Conservation (phyloP, 495 filamentous ascomycete genomes). For the Tuber magnatum region DNA sequence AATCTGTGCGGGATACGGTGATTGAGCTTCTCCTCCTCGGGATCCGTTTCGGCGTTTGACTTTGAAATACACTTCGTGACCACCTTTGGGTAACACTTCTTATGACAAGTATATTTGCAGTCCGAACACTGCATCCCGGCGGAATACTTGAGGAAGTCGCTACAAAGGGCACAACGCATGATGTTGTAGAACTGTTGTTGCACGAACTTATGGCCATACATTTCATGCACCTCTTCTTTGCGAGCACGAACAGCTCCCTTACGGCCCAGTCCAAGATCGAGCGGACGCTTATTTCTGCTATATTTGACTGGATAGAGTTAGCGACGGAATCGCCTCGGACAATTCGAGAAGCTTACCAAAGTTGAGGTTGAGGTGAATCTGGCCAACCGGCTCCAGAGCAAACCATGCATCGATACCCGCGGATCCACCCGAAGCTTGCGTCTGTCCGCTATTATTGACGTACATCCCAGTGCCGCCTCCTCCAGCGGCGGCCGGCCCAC, state of each 20-base stretch:
- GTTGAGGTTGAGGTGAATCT: slow-evolving; percentile 77
- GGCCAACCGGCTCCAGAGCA: slow-evolving; percentile 85
- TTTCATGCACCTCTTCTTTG: slow-evolving; percentile 95
- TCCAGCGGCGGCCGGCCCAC: slow-evolving; percentile 25
- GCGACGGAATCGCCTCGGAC: slow-evolving; percentile 22
- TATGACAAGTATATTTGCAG: slow-evolving; percentile 99
- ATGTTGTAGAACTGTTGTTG: slow-evolving; percentile 99
- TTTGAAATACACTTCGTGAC: slow-evolving; percentile 99
- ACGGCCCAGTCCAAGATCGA: slow-evolving; percentile 82
- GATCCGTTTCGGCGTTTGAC: slow-evolving; percentile 94
- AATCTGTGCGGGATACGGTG: slow-evolving; percentile 98
- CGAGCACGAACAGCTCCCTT: slow-evolving; percentile 94
- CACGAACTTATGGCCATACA: slow-evolving; percentile 98
- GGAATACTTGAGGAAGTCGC: slow-evolving; percentile 96
- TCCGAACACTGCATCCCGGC: slow-evolving; percentile 98
- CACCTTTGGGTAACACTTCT: slow-evolving; percentile 92
- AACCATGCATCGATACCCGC: slow-evolving; percentile 82
- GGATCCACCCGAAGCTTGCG: slow-evolving; percentile 17
- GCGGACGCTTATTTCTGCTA: slow-evolving; percentile 59
- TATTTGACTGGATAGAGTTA: slow-evolving; percentile 56
- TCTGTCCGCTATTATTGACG: slow-evolving; percentile 29
- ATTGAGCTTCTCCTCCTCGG: slow-evolving; percentile 98
- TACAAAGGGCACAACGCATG: slow-evolving; percentile 98
- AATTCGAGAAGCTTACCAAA: slow-evolving; percentile 56
- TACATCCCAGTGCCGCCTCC: slow-evolving; percentile 27